Base-by-base conservation (phyloP, 768 basidiomycete species). In the Boletus sp. region DNA sequence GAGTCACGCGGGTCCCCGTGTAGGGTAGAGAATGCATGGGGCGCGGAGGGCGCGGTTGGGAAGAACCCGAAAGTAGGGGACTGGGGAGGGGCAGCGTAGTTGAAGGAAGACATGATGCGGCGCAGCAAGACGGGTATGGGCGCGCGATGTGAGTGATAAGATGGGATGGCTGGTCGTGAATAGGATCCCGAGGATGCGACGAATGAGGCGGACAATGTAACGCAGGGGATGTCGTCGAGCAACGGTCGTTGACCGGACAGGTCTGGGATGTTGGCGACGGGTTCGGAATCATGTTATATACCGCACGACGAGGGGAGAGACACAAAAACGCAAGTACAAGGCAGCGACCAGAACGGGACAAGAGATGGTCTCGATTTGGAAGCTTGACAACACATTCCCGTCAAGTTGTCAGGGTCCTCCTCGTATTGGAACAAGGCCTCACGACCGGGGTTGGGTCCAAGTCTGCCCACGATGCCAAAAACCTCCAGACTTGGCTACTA, bases 11-110 rank as follows among this genome's bases (percentile, higher is more conserved):
- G 84, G 61, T 82, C 77, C 68, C 81, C 80, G 65, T 83, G 79
- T 51, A 85, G 75, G 41, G 75, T 62, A 11, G 74, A 66, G 66
- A 86, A 84, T 13, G 83, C 79, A 52, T 83, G 81, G 50, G 84
- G 83, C 13, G 79, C 77, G 23, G 82, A 74, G 6, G 78, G 72
- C 10, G 65, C 78, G 15, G 75, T 68, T 33, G 84, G 84, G 74
- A 86, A 85, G 72, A 84, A 77, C 54, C 81, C 82, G 61, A 71
- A 82, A 5, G 77, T 77, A 53, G 83, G 83, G 3, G 84, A 83
- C 30, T 80, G 64, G 53, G 83, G 79, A 29, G 72, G 58, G 19
- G 74, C 62, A 38, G 72, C 65, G 71, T 74, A 77, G 58, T 61
- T 64, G 58, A 54, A 72, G 17, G 75, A 77, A 62, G 83, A 77